These are phyloP conservation scores for Starmerella roubikii DNA, from an alignment of 805 yeast genomes.

Conservation along the genomic window DNA sequence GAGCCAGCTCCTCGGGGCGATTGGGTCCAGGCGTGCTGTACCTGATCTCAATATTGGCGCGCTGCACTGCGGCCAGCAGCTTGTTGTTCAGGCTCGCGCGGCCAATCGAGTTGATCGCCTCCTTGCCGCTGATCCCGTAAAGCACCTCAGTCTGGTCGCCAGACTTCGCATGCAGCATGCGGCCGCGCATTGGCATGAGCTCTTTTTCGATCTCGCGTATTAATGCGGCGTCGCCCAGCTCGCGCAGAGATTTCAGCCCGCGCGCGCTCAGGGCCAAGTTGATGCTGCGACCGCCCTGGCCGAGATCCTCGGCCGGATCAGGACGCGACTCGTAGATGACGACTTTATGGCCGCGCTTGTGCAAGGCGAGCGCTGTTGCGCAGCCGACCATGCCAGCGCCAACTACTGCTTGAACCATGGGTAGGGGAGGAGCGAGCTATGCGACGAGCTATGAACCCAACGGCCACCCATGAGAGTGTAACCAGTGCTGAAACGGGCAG, in stretches of 20 bases:
- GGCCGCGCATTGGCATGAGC: constrained; percentile 73
- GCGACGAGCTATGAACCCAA: too few relatives aligned
- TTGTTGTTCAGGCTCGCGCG: constrained; percentile 53
- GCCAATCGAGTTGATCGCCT: constrained; percentile 74
- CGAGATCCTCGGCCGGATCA: constrained; percentile 41
- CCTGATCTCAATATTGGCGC: constrained; percentile 23
- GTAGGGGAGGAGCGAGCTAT: too few relatives aligned
- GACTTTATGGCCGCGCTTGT: constrained; percentile 58
- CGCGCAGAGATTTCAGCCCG: constrained; percentile 57
- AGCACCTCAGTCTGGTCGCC: constrained; percentile 49
- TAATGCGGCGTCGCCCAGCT: constrained; percentile 39
- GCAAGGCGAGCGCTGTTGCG: constrained; percentile 66
- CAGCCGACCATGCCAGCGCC: constrained; percentile 93
- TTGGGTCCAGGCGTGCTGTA: constrained; percentile 25
- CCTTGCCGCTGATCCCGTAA: constrained; percentile 65
- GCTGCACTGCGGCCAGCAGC: constrained; percentile 50
- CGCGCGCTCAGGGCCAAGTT: constrained; percentile 80
- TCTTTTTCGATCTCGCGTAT: constrained; percentile 33
- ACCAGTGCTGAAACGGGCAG: too few relatives aligned
- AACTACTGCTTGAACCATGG: constrained; percentile 31
- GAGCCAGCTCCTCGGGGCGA: background rate
- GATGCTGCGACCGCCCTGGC: constrained; percentile 37
- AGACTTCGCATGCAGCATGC: constrained; percentile 59
- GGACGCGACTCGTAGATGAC: constrained; percentile 55
- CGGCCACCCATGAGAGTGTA: too few relatives aligned